These are phyloP conservation scores for Harringtonia aguacate DNA, from an alignment of 2,329 filamentous ascomycete genomes.

Conservation along the genomic window DNA sequence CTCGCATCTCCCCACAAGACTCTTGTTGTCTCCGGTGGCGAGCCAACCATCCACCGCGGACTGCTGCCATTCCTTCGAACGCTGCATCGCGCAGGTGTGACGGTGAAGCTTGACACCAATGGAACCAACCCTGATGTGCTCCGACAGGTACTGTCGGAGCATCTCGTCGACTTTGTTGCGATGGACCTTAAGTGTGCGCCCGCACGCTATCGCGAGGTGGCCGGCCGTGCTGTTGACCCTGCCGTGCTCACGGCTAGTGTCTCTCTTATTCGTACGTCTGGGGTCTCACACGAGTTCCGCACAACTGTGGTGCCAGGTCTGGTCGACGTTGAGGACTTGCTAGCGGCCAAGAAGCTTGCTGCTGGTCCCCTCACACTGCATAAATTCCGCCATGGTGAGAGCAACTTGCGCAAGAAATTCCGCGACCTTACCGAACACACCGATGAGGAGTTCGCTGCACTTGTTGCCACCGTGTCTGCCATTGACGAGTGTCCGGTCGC, in stretches of 20 bases:
- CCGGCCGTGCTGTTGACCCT: neutral
- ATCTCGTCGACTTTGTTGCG: neutral
- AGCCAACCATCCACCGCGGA: slow-evolving; percentile 1
- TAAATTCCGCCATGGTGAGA: neutral
- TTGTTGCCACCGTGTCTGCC: neutral
- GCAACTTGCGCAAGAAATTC: neutral
- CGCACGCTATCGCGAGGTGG: neutral
- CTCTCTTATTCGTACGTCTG: neutral
- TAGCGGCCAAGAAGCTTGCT: neutral
- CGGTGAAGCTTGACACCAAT: neutral
- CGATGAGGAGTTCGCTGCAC: neutral
- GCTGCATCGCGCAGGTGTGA: neutral
- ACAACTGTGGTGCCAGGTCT: neutral
- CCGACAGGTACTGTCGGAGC: neutral
- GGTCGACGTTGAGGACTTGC: neutral
- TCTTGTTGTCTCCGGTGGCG: neutral
- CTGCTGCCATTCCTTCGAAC: neutral
- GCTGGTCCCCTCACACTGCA: neutral
- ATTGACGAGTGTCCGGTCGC: neutral
- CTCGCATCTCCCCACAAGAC: neutral
- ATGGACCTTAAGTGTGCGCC: slow-evolving; percentile 2
- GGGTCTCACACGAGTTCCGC: neutral
- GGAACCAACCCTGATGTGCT: neutral
- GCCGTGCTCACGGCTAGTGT: neutral
- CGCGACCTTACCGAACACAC: neutral